phyloP scores from a whole-genome alignment of 352 stramenopile species.

The Phytophthora sp. region DNA sequence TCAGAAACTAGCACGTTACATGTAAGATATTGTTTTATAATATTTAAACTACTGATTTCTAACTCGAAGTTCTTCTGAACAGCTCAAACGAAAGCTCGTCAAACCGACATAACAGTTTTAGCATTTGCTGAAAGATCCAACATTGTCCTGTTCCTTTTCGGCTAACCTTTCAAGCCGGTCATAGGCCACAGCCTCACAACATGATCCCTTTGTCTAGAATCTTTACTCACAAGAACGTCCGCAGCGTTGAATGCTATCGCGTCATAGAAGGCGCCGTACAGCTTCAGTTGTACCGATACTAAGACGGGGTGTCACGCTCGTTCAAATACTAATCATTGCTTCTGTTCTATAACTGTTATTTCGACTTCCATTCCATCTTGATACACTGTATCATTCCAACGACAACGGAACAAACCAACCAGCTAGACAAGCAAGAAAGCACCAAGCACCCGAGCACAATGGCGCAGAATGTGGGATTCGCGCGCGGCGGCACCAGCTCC shows the following conservation, averaged over 20 bases:
- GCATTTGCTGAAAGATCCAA: no score
- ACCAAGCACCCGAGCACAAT: slow-evolving; percentile 41
- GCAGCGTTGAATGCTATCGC: slow-evolving; percentile 1
- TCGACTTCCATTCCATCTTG: slow-evolving; percentile 20
- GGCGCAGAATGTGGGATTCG: slow-evolving; percentile 69
- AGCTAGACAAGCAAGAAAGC: slow-evolving; percentile 19
- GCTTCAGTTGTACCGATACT: neutral
- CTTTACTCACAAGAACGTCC: slow-evolving; percentile 3
- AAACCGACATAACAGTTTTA: no score
- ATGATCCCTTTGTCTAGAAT: neutral
- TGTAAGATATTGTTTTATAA: no score
- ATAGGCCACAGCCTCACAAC: no score
- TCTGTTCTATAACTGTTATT: slow-evolving; percentile 17
- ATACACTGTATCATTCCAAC: slow-evolving; percentile 10
- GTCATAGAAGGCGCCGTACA: slow-evolving; percentile 14
- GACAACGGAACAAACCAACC: slow-evolving; percentile 29
- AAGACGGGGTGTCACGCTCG: slow-evolving; percentile 12
- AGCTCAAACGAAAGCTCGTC: no score
- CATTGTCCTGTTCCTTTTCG: no score
- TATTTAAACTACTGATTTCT: no score
- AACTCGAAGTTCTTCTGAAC: no score
- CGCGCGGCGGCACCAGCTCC: slow-evolving; percentile 55
- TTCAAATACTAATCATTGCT: neutral
- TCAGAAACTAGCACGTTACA: no score
- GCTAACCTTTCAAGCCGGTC: no score